A percentile compares a stretch with the other conserved stretches of the same genome.
These are phyloP conservation scores for Camelina hispida DNA, from an alignment of 345 rosid genomes.

Conservation along the genomic window DNA sequence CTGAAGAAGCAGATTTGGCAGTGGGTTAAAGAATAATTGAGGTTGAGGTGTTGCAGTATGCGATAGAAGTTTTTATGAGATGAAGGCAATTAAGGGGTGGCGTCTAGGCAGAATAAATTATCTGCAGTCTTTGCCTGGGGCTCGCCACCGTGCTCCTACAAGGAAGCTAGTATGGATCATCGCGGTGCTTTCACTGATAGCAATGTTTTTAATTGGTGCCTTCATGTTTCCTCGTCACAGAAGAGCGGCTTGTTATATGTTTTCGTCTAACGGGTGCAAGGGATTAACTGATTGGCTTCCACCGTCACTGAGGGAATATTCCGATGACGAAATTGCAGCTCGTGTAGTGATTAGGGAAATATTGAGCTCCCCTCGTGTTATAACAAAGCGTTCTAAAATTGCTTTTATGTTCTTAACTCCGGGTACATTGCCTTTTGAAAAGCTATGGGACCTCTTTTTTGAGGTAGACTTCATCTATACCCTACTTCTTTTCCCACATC, in stretches of 20 bases:
- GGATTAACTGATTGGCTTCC: conserved; percentile 93
- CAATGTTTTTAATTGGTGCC: conserved; percentile 76
- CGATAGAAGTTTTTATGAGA: conserved; percentile 34
- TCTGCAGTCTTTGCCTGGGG: conserved; percentile 64
- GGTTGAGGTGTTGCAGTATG: conserved; percentile 35
- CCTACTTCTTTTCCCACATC: not conserved
- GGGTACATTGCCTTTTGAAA: conserved; percentile 91
- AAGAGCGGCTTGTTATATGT: conserved; percentile 68
- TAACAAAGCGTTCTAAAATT: conserved; percentile 63
- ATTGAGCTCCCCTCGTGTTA: conserved; percentile 60
- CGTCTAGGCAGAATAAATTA: conserved; percentile 56
- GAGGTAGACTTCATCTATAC: conserved; percentile 48
- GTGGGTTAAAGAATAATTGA: conserved; percentile 6
- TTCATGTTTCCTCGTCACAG: conserved; percentile 84
- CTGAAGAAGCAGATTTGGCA: conserved; percentile 22
- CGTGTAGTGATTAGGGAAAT: conserved; percentile 79
- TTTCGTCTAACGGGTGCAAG: conserved; percentile 85
- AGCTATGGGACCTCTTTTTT: conserved; percentile 92
- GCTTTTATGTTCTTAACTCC: conserved; percentile 97
- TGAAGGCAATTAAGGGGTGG: conserved; percentile 44
- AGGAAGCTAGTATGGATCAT: conserved; percentile 89
- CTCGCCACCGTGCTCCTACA: conserved; percentile 69
- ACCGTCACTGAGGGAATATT: conserved; percentile 73
- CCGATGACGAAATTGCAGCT: conserved; percentile 80
- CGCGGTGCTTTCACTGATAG: conserved; percentile 69